These are phyloP conservation scores for Mycena maculata DNA, from an alignment of 768 basidiomycete species.

Conservation along the genomic window DNA sequence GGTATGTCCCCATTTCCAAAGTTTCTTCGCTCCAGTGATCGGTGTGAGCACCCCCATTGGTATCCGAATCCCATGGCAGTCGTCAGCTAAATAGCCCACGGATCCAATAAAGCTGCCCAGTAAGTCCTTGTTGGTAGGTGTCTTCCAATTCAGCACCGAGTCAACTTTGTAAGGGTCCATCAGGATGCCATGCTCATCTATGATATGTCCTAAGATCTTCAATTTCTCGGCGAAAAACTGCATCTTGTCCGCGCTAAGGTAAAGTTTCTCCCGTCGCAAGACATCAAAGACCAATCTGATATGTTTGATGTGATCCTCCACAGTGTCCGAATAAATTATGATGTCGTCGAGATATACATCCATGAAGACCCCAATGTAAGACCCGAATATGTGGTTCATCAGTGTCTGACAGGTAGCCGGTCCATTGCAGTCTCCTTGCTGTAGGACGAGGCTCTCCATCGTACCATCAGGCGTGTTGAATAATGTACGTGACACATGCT, in stretches of 20 bases:
- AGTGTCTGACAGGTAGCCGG: too few relatives aligned
- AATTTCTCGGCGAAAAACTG: constrained; percentile 31
- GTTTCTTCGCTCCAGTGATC: constrained; percentile 37
- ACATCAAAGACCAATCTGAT: constrained; percentile 46
- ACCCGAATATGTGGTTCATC: too few relatives aligned
- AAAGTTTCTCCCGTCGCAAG: constrained; percentile 46
- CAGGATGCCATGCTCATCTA: constrained; percentile 51
- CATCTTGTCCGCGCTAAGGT: too few relatives aligned
- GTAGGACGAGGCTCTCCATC: constrained; percentile 51
- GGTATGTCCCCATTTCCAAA: constrained; percentile 43
- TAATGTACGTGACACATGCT: constrained; percentile 20
- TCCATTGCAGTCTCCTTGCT: too few relatives aligned
- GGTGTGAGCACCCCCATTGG: constrained; percentile 51
- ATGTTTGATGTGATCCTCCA: constrained; percentile 49
- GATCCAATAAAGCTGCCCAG: constrained; percentile 50
- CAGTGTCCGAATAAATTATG: constrained; percentile 52
- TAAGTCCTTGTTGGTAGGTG: constrained; percentile 48
- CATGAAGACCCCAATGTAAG: too few relatives aligned
- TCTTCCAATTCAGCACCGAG: constrained; percentile 48
- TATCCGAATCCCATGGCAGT: constrained; percentile 46
- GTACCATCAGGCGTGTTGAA: constrained; percentile 48
- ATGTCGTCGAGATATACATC: constrained; percentile 52
- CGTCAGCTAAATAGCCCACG: constrained; percentile 47
- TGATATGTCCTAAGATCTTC: constrained; percentile 47
- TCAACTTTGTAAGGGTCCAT: constrained; percentile 62